These are phyloP conservation scores for Digitaria exilis DNA, from an alignment of 202 grass and related monocot species.

Conservation along the genomic window DNA sequence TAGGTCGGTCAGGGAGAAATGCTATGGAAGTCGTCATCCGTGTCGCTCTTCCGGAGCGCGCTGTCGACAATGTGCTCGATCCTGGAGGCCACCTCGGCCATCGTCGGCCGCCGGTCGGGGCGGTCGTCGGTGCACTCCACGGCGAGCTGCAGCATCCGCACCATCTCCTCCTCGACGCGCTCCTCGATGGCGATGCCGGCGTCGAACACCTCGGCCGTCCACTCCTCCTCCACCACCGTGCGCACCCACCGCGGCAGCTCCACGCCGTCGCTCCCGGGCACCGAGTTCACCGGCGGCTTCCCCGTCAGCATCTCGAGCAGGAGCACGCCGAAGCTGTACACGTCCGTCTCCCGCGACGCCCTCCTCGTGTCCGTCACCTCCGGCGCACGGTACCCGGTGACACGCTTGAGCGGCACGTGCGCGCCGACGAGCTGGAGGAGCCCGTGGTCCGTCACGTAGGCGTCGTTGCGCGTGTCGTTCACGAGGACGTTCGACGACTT, in stretches of 20 bases:
- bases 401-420: conserved; percentile 45
- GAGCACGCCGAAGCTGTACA: conserved; percentile 84
- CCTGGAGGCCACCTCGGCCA: conserved; percentile 56
- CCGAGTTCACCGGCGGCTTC: conserved; percentile 41
- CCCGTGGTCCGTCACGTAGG: conserved; percentile 62
- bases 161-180: conserved; percentile 62
- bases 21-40: conserved; percentile 41
- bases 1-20: conserved; percentile 11
- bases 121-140: conserved; percentile 50
- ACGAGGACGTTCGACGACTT: conserved; percentile 88
- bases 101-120: conserved; percentile 53
- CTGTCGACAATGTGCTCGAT: conserved; percentile 45
- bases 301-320: conserved; percentile 77
- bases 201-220: conserved; percentile 79
- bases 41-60: conserved; percentile 24
- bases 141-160: conserved; percentile 63
- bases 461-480: conserved; percentile 17
- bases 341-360: conserved; percentile 62
- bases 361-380: conserved; percentile 53
- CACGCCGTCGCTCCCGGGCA: conserved; percentile 28
- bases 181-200: conserved; percentile 45
- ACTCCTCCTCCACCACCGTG: conserved; percentile 58
- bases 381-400: conserved; percentile 70
- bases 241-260: conserved; percentile 71
- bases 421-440: conserved; percentile 48